Evolutionary conservation across 306 rosid species (phyloP).

Genomic region (Prunus padus): DNA sequence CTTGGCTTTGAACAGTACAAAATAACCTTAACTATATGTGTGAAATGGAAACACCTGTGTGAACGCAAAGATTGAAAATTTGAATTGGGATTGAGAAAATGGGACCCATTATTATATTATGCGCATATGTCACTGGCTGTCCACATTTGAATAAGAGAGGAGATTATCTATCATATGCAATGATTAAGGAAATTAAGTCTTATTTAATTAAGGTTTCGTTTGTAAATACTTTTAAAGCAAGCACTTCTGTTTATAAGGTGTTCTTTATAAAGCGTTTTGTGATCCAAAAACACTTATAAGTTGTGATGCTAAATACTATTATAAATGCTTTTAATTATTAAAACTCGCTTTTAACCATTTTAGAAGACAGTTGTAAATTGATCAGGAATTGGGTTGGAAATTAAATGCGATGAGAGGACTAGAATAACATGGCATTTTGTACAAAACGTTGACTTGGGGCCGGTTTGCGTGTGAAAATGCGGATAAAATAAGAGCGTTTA

Average conservation of each 20-base stretch:
- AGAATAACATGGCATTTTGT: background rate
- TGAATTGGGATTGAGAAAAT: background rate
- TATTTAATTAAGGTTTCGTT: background rate
- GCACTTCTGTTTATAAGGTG: background rate
- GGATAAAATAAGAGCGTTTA: background rate
- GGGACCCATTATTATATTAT: background rate
- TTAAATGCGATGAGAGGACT: background rate
- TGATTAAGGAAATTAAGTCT: background rate
- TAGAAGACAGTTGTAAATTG: background rate
- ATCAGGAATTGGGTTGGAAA: background rate
- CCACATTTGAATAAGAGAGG: background rate
- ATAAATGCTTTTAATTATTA: too few species aligned
- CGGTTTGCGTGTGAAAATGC: slow-evolving; percentile 10
- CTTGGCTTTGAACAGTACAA: background rate
- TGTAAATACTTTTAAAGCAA: accelerated
- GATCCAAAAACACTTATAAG: too few species aligned
- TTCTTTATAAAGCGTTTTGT: too few species aligned
- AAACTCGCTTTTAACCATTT: too few species aligned
- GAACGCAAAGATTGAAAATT: slow-evolving; percentile 26
- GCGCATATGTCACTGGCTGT: background rate
- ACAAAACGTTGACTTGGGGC: slow-evolving; percentile 2
- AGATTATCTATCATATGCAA: background rate
- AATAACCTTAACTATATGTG: background rate
- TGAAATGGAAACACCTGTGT: slow-evolving; percentile 27
- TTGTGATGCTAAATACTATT: too few species aligned